Base-by-base conservation (phyloP, 345 rosid species). In the Arabis alpina region DNA sequence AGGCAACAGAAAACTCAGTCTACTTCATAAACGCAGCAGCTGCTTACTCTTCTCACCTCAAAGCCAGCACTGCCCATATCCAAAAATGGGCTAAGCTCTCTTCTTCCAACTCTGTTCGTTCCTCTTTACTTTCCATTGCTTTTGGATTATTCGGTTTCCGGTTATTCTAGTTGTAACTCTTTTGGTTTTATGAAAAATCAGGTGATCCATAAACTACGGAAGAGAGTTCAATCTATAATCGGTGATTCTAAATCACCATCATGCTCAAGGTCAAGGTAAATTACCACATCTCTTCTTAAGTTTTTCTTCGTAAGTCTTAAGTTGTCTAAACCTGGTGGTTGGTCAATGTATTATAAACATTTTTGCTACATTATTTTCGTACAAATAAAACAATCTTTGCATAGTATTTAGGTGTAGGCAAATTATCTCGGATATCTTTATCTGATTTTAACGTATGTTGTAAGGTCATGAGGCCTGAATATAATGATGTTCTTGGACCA, bases 1-100 rank as follows among this genome's bases (percentile, higher is more conserved):
- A 94, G 56, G 89, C 93, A 53, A 89, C 92, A 53, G 97, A 89
- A 68, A 92, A 94, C 74, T 88, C 97, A 53, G 76, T 68, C 32
- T 87, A 91, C 64, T 79, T 72, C 57, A 54, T 83, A 37, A 82
- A 68, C 71, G 85, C 86, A 12, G 83, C 80, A 75, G 63, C 76
- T 54, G 73, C 81, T 36, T 53, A 32, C 58, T 81, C 86, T 68
- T 79, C 81, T 43, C 97, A 89, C 81, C 92, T 94, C 12, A 87
- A 68, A 87, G 79, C 37, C 73, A 87, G 81, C 43, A 83, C 84
- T 54, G 66, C 77, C 36, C 70, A 85, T 45, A 55, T 77, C 65
- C 82, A 83, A 72, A 71, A 59, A 68, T 89, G 98, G 99, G 85
- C 93, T 69, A 88, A 79, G 76, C 73, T 54, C 75, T 87, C 97